Conservation (phyloP, 257 asterid genomes). For the Capsicum baccatum region DNA sequence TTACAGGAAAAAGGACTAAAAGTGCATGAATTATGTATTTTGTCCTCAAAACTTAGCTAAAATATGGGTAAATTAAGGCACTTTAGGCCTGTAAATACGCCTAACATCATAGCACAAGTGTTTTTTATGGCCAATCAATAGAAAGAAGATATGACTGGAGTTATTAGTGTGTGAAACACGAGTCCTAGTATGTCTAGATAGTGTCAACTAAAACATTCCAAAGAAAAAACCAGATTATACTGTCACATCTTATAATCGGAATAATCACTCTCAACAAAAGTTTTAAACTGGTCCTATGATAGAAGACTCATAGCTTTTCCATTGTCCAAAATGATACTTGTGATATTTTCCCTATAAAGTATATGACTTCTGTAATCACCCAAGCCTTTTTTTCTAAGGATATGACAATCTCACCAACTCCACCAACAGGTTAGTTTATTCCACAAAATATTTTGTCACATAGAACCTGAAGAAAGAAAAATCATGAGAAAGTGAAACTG, state of each 20-base stretch:
- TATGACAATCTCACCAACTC: slow-evolving; percentile 93
- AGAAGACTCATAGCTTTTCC: no score
- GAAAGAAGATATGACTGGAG: not conserved
- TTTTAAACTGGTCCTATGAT: not conserved
- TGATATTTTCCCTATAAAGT: no score
- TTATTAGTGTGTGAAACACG: not conserved
- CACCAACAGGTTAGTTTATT: slow-evolving; percentile 95
- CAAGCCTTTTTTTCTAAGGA: slow-evolving; percentile 72
- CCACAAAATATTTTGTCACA: slow-evolving; percentile 98
- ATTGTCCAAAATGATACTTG: no score
- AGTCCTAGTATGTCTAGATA: not conserved
- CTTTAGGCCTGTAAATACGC: no score
- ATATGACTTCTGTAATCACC: slow-evolving; percentile 58
- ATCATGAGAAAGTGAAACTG: slow-evolving; percentile 25
- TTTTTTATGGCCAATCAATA: not conserved
- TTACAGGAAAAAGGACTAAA: no score
- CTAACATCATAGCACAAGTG: not conserved
- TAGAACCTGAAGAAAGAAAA: slow-evolving; percentile 61
- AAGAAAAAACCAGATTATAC: not conserved
- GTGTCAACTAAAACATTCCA: not conserved
- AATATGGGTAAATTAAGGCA: no score
- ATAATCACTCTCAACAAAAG: not conserved
- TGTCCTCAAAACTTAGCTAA: no score
- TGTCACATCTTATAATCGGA: not conserved
- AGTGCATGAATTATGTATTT: no score